These are phyloP conservation scores for Neonectria faginata DNA, from an alignment of 2,329 filamentous ascomycete genomes.

Conservation along the genomic window DNA sequence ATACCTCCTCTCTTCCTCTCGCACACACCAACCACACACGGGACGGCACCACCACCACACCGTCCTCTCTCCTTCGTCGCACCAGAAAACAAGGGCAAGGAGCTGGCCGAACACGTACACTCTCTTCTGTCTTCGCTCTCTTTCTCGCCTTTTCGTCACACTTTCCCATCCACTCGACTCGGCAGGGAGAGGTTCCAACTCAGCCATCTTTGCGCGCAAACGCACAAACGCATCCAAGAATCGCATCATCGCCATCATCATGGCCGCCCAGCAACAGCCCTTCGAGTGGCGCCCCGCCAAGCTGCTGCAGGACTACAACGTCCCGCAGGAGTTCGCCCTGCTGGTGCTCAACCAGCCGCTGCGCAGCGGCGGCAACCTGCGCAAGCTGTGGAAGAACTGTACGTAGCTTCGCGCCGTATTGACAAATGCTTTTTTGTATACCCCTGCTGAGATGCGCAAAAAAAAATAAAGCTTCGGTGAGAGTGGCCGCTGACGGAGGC, in stretches of 20 bases:
- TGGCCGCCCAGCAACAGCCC: slow-evolving; percentile 35
- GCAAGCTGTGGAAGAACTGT: slow-evolving; percentile 64
- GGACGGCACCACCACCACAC: not conserved
- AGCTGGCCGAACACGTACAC: not conserved
- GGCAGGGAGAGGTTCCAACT: not conserved
- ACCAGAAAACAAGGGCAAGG: not conserved
- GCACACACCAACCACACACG: not conserved
- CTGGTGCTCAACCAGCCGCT: slow-evolving; percentile 66
- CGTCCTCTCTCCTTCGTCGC: not conserved
- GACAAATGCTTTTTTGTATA: not conserved
- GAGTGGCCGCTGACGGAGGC: slow-evolving; percentile 90
- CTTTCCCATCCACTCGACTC: not conserved
- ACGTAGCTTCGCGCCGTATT: slow-evolving; percentile 32
- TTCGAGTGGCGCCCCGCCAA: slow-evolving; percentile 57
- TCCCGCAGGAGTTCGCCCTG: slow-evolving; percentile 55
- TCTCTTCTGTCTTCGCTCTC: not conserved
- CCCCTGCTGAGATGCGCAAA: slow-evolving; percentile 38
- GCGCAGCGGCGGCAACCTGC: slow-evolving; percentile 58
- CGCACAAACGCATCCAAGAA: not conserved
- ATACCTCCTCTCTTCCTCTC: not conserved
- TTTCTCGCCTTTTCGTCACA: not conserved
- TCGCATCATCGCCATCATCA: slow-evolving; percentile 16
- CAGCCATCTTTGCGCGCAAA: not conserved
- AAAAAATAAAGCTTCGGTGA: slow-evolving; percentile 65
- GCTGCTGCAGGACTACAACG: slow-evolving; percentile 51